Evolutionary conservation across 441 rosid species (phyloP), one percentile per base, ranked within the genome.

Genomic region (Pelargonium fulgidum): DNA sequence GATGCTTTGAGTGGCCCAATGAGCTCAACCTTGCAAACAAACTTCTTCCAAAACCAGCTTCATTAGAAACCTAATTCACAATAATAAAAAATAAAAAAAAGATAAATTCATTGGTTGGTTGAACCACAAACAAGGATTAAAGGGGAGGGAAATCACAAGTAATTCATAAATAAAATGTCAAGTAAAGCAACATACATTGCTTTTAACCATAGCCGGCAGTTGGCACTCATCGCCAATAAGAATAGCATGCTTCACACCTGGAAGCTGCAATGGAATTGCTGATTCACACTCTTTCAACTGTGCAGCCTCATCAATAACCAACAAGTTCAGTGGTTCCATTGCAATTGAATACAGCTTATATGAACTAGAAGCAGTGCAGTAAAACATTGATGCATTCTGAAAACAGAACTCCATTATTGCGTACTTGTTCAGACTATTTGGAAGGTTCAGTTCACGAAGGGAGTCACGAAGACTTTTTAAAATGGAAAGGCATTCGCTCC

Each of bases 221-320:
- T 85, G 89, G 7, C 70, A 50, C 52, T 83, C 84, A 66, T 85
- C 89, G 1, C 87, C 89, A 16, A 80, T 48, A 13, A 85, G 84
- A 62, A 81, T 22, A 47, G 75, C 65, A 69, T 82, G 80, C 69
- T 24, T 75, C 42, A 82, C 11, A 10, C 80, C 80, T 0, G 42
- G 73, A 33, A 85, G 76, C 64, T 79, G 83, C 36, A 85, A 69
- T 10, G 87, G 83, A 33, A 85, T 80, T 4, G 74, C 68, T 11
- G 74, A 83, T 68, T 83, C 89, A 47, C 84, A 74, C 61, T 85
- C 89, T 65, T 73, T 83, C 50, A 85, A 19, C 36, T 81, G 85
- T 24, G 81, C 81, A 6, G 87, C 87, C 69, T 85, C 87, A 26
- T 85, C 89, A 7, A 85, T 81, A 0, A 85, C 79, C 72, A 83